These are phyloP conservation scores for Microbotryum saponariae DNA, from an alignment of 1,284 basidiomycete species.

Conservation along the genomic window DNA sequence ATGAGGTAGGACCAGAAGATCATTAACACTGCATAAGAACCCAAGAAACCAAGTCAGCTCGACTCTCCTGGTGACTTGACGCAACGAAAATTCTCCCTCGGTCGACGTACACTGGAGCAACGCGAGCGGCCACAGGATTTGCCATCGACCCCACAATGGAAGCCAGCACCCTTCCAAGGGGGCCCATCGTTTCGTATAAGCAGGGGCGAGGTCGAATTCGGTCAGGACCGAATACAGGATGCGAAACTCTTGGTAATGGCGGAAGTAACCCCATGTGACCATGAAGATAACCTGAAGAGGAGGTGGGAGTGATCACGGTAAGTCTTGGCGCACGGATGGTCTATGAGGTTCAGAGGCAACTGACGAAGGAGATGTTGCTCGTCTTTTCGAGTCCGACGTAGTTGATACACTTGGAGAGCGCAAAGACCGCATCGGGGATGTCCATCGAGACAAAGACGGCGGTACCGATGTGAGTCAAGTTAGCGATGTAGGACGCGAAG, in stretches of 20 bases:
- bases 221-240: slow-evolving; percentile 71
- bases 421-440: slow-evolving; percentile 78
- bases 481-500: slow-evolving; percentile 67
- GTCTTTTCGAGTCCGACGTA: slow-evolving; percentile 44
- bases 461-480: slow-evolving; percentile 73
- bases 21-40: slow-evolving; percentile 52
- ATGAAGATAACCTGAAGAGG: too few species aligned
- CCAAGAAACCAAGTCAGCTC: too few species aligned
- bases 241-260: too few species aligned
- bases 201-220: slow-evolving; percentile 67
- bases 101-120: slow-evolving; percentile 52
- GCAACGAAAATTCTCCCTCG: too few species aligned
- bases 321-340: too few species aligned
- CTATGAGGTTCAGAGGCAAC: too few species aligned
- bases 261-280: too few species aligned
- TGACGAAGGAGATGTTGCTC: too few species aligned
- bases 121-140: slow-evolving; percentile 66
- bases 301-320: too few species aligned
- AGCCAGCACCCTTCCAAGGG: slow-evolving; percentile 45
- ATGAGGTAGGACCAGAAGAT: slow-evolving; percentile 49
- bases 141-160: slow-evolving; percentile 57
- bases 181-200: slow-evolving; percentile 5
- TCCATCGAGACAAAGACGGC: slow-evolving; percentile 95
- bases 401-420: slow-evolving; percentile 75
- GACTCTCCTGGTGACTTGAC: too few species aligned